Evolutionary conservation across 2,329 filamentous ascomycete species (phyloP), one percentile per base, ranked within the genome.

Genomic region (Mariannaea elegans): DNA sequence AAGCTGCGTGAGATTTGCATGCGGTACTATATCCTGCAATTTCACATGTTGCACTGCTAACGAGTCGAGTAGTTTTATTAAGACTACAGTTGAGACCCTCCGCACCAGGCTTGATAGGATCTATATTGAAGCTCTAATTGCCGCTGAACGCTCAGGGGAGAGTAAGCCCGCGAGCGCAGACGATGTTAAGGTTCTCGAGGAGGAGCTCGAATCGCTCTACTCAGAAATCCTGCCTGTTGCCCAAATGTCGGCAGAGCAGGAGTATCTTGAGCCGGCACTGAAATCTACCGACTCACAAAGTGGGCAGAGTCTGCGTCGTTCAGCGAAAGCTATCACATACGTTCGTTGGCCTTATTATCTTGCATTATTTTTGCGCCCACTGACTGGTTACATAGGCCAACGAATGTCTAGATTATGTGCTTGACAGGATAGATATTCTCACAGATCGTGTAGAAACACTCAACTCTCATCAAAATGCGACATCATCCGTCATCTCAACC

Each of bases 191-290:
- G 79, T 82, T 3, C 71, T 90, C 2, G 84, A 88, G 66, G 83
- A 84, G 29, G 90, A 92, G 68, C 78, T 92, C 1, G 87, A 91
- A 64, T 90, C 88, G 4, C 78, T 92, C 3, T 89, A 90, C 65
- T 79, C 87, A 0, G 90, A 92, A 70, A 87, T 92, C 38, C 77
- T 89, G 0, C 86, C 89, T 0, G 87, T 92, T 2, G 85, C 88
- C 7, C 86, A 90, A 62, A 92, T 92, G 86, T 86, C 89, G 0
- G 81, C 88, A 1, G 87, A 91, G 64, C 85, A 90, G 66, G 87
- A 90, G 69, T 83, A 88, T 65, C 79, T 90, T 5, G 83, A 86
- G 59, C 89, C 89, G 0, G 85, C 89, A 1, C 75, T 86, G 6
- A 75, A 76, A 55, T 75, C 78, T 0, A 71, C 83, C 4, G 74